phyloP scores from a whole-genome alignment of 805 yeast genomes.

The Candida anglica region DNA sequence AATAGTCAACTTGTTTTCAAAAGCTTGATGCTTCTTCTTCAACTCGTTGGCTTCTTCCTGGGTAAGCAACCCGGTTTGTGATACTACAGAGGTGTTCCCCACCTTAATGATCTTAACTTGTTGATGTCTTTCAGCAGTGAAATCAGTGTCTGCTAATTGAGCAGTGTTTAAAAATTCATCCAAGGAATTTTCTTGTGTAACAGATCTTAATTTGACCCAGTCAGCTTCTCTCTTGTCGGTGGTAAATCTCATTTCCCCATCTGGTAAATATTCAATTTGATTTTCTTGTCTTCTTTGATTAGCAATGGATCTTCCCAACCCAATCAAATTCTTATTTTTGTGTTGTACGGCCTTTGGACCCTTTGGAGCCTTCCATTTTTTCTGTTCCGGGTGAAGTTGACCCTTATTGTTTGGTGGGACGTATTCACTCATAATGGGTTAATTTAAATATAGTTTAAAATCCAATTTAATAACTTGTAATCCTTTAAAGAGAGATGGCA shows the following conservation, averaged over 20 bases:
- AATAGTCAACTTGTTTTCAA: constrained; percentile 70
- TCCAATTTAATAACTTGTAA: no score
- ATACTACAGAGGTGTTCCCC: constrained; percentile 44
- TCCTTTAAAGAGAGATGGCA: no score
- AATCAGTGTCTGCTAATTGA: constrained; percentile 92
- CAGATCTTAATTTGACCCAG: constrained; percentile 89
- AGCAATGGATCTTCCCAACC: constrained; percentile 79
- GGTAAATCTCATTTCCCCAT: constrained; percentile 86
- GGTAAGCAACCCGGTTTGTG: constrained; percentile 49
- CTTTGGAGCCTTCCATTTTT: constrained; percentile 84
- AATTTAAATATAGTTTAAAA: no score
- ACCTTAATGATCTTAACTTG: constrained; percentile 82
- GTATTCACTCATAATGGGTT: no score
- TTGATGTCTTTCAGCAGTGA: constrained; percentile 83
- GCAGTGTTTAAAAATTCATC: constrained; percentile 96
- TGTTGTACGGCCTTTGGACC: constrained; percentile 90
- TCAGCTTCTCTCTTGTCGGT: constrained; percentile 79
- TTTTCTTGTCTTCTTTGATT: constrained; percentile 70
- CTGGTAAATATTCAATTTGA: constrained; percentile 68
- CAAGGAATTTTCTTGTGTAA: constrained; percentile 88
- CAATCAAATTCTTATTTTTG: constrained; percentile 78
- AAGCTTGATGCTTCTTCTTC: constrained; percentile 59
- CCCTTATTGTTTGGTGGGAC: constrained; percentile 25
- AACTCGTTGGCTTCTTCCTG: constrained; percentile 62
- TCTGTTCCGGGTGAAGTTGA: constrained; percentile 43